phyloP scores from a whole-genome alignment of 2,329 filamentous ascomycete genomes.

The Botryotinia narcissicola region DNA sequence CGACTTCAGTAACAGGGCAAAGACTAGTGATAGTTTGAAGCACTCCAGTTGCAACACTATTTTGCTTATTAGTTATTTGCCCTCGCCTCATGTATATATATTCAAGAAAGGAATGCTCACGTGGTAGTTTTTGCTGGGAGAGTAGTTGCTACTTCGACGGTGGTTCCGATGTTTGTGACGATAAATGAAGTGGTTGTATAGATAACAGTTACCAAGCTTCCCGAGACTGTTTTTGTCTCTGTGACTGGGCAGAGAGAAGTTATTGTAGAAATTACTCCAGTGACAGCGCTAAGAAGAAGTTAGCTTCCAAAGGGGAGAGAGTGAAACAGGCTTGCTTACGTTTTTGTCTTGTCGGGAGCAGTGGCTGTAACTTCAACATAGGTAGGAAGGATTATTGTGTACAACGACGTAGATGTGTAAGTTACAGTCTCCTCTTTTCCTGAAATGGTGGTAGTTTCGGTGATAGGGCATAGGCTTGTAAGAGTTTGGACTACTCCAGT shows the following conservation, averaged over 20 bases:
- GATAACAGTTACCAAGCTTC: not conserved
- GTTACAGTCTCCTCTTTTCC: conserved; percentile 16
- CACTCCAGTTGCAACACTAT: conserved; percentile 25
- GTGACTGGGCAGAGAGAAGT: conserved; percentile 39
- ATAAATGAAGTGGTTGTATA: conserved; percentile 17
- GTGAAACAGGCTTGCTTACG: not conserved
- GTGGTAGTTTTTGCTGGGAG: conserved; percentile 22
- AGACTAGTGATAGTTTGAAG: conserved; percentile 41
- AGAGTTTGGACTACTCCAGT: conserved; percentile 14
- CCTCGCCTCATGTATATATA: not conserved
- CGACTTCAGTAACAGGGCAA: conserved; percentile 48
- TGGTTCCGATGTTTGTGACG: conserved; percentile 13
- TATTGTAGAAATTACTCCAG: conserved; percentile 9
- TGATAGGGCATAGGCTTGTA: conserved; percentile 39
- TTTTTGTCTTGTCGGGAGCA: not conserved
- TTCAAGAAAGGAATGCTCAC: conserved; percentile 16
- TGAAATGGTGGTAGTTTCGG: conserved; percentile 20
- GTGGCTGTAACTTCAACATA: conserved; percentile 9
- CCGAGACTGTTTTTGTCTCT: conserved; percentile 16
- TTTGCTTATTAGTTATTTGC: not conserved
- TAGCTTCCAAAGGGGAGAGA: not conserved
- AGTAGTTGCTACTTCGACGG: conserved; percentile 17
- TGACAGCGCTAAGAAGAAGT: conserved; percentile 1
- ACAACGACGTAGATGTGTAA: conserved; percentile 9
- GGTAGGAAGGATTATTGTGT: not conserved